A percentile compares a stretch with the other conserved stretches of the same genome.
phyloP scores from a whole-genome alignment of 176 grass and related monocot species.

The Guadua angustifolia region DNA sequence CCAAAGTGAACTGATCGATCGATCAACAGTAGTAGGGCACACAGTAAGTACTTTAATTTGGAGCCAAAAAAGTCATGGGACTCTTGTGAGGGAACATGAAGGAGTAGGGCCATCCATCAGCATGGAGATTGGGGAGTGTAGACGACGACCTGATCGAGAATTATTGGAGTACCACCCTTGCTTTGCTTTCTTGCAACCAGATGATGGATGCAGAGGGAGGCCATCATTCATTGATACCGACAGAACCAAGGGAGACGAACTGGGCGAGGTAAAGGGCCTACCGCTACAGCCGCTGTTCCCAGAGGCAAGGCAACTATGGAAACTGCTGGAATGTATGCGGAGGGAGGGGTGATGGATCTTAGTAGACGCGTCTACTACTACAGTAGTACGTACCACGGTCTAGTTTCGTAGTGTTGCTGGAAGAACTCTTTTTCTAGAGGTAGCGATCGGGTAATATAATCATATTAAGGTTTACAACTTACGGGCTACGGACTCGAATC shows the following conservation, averaged over 20 bases:
- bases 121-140: neutral
- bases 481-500: too few species aligned
- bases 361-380: neutral
- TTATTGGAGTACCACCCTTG: constrained; percentile 21
- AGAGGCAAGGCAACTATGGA: neutral
- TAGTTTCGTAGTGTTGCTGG: neutral
- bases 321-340: neutral
- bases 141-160: neutral
- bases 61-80: constrained; percentile 35
- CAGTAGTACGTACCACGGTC: neutral
- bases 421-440: too few species aligned
- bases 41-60: neutral
- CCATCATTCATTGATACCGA: neutral
- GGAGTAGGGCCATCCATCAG: neutral
- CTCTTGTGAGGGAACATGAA: constrained; percentile 23
- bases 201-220: neutral
- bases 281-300: neutral
- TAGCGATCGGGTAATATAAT: too few species aligned
- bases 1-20: neutral
- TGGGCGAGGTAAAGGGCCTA: neutral
- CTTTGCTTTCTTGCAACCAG: neutral
- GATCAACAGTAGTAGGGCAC: neutral
- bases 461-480: too few species aligned
- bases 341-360: neutral
- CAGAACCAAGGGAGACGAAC: neutral